A percentile compares a stretch with the other conserved stretches of the same genome.
These are phyloP conservation scores for Striga hermonthica DNA, from an alignment of 305 asterid species.

Conservation along the genomic window DNA sequence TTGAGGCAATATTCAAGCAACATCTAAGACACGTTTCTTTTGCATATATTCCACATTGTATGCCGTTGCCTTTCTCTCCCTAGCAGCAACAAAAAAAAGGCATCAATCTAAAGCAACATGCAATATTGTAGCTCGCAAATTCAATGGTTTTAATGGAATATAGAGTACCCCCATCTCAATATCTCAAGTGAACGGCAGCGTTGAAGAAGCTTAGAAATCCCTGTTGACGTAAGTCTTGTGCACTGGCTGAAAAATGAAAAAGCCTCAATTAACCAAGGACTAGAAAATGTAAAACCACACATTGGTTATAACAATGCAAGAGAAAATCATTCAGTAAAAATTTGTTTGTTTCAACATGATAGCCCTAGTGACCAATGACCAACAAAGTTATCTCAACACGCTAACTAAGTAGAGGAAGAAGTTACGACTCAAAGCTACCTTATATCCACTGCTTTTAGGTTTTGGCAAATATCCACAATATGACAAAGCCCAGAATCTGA, in stretches of 20 bases:
- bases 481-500: conserved; percentile 70
- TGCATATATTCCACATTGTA: neutral
- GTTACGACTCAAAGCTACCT: conserved; percentile 46
- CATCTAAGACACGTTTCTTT: too few relatives aligned
- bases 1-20: too few relatives aligned
- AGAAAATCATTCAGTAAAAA: neutral
- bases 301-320: conserved; percentile 3
- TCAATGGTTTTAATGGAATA: conserved; percentile 18
- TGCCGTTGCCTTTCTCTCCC: conserved; percentile 3
- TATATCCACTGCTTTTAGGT: conserved; percentile 69
- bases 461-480: conserved; percentile 48
- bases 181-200: conserved; percentile 63
- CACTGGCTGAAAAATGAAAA: conserved; percentile 53
- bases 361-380: conserved; percentile 12
- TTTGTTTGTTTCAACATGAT: neutral
- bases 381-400: conserved; percentile 4
- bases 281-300: conserved; percentile 14
- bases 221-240: conserved; percentile 59
- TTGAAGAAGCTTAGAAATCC: conserved; percentile 70
- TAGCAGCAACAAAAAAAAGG: conserved; percentile 7
- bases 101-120: conserved; percentile 16
- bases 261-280: conserved; percentile 20
- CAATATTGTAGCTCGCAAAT: neutral
- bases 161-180: conserved; percentile 88
- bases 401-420: conserved; percentile 14